These are phyloP conservation scores for Sarocladiaceae sp. DNA, from an alignment of 2,329 filamentous ascomycete genomes.

Conservation along the genomic window DNA sequence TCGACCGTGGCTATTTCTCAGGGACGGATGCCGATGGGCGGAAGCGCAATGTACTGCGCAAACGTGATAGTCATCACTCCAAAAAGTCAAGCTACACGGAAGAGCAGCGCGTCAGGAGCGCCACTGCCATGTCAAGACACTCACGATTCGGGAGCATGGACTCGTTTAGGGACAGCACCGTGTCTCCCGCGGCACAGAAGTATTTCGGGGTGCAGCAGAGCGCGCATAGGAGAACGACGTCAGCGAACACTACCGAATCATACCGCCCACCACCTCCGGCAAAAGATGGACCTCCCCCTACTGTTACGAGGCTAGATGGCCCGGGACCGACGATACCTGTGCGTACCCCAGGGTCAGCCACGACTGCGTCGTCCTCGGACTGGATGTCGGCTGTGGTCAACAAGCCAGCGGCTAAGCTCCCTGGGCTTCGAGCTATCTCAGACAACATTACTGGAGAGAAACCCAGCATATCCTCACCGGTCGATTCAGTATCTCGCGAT, in stretches of 20 bases:
- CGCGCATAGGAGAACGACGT: slow-evolving; percentile 54
- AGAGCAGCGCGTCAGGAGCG: slow-evolving; percentile 62
- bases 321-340: slow-evolving; percentile 14
- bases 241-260: slow-evolving; percentile 51
- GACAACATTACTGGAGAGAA: slow-evolving; percentile 49
- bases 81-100: slow-evolving; percentile 72
- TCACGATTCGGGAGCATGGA: slow-evolving; percentile 75
- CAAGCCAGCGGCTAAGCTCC: slow-evolving; percentile 46
- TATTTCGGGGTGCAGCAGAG: slow-evolving; percentile 54
- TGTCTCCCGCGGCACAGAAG: slow-evolving; percentile 61
- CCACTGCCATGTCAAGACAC: slow-evolving; percentile 61
- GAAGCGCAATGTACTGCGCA: slow-evolving; percentile 73
- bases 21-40: slow-evolving; percentile 76
- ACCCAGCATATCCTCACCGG: slow-evolving; percentile 29
- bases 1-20: slow-evolving; percentile 90
- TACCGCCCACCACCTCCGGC: slow-evolving; percentile 42
- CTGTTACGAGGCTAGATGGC: slow-evolving; percentile 56
- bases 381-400: slow-evolving; percentile 47
- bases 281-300: slow-evolving; percentile 49
- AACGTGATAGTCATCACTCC: slow-evolving; percentile 63
- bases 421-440: slow-evolving; percentile 78
- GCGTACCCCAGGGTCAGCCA: slow-evolving; percentile 1
- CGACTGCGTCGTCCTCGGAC: slow-evolving; percentile 29
- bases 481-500: slow-evolving; percentile 24
- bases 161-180: slow-evolving; percentile 56